Base-by-base conservation (phyloP, 495 filamentous ascomycete genomes). In the Cercophora sp. region DNA sequence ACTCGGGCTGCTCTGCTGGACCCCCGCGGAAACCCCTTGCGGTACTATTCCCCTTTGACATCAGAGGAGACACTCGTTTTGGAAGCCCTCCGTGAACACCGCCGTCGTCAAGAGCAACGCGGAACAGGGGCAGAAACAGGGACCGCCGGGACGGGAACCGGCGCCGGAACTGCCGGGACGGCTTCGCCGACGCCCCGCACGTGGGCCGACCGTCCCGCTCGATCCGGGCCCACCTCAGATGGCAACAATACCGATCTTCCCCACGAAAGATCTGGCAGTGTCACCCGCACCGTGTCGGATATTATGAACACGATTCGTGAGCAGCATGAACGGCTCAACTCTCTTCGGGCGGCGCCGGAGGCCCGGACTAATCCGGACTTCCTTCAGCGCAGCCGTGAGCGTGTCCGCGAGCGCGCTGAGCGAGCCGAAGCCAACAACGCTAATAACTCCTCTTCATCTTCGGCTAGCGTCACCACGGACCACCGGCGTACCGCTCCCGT, bases 61-160 rank as follows among this genome's bases (percentile, higher is more conserved):
- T 4, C 68, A 0, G 73, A 78, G 34, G 78, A 81, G 47, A 68
- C 70, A 3, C 65, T 65, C 29, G 73, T 79, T 11, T 54, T 80
- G 5, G 70, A 77, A 40, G 76, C 77, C 1, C 55, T 77, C n/a
- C 69, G 73, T 35, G 65, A 66, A 27, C 67, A 71, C 32, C 75
- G 77, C 15, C 70, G 72, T 8, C 71, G 74, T 18, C 64, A 75
- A 34, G 74, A 79, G 36, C 50, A 57, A 20, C 47, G 47, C 11
- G 47, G n/a, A n/a, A n/a, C n/a, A 18, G 22, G 20, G 16, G 8
- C 36, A 25, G 24, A 25, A 51, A 27, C 36, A 51, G 47, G 53
- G 58, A 52, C 51, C 41, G 23, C 36, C 46, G 0, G 36, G 23
- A 18, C 48, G 35, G n/a, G 47, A 20, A 8, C 13, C 8, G 2